Evolutionary conservation across 176 grass and related monocot species (phyloP).

Genomic region (Sorghum bicolor): Sorghum_bicolor_NCBIv3 NC_012875.2:59432001-59432500

Average conservation of each 20-base stretch:
- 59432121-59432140: background rate
- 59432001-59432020: background rate
- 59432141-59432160: background rate
- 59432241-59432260: background rate
- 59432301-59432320: background rate
- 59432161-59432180: background rate
- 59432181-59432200: background rate
- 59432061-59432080: background rate
- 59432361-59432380: constrained; percentile 69
- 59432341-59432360: constrained; percentile 34
- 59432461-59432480: constrained; percentile 65
- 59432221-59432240: background rate
- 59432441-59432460: constrained; percentile 48
- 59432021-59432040: background rate
- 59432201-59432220: background rate
- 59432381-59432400: constrained; percentile 53
- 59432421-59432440: constrained; percentile 16
- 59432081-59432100: background rate
- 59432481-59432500: constrained; percentile 81
- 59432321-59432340: background rate
- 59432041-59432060: background rate
- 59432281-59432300: background rate
- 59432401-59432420: constrained; percentile 64
- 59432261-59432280: background rate
- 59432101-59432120: background rate